phyloP scores from a whole-genome alignment of 192 early-diverging fungal species.

The Linnemannia elongata region DNA sequence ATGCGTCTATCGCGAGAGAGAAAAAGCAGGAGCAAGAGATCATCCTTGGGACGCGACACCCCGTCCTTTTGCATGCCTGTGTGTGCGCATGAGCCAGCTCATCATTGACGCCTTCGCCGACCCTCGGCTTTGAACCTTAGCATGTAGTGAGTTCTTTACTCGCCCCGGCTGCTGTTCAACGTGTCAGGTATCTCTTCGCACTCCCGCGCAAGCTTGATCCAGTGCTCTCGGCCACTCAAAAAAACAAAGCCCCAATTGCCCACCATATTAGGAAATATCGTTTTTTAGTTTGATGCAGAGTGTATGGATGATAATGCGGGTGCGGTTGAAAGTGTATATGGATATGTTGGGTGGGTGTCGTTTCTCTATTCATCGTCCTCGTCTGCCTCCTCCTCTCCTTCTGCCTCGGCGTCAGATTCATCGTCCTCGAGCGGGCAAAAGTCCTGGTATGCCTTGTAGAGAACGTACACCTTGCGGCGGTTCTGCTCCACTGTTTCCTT shows the following conservation, averaged over 20 bases:
- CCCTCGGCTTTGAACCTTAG: background rate
- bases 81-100: background rate
- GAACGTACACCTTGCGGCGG: conserved; percentile 40
- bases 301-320: conserved; percentile 9
- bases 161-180: background rate
- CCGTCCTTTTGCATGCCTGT: background rate
- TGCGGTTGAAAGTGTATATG: conserved; percentile 2
- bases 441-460: conserved; percentile 47
- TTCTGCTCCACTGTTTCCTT: conserved; percentile 47
- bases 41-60: background rate
- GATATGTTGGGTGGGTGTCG: background rate
- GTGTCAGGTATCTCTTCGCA: background rate
- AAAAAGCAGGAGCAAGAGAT: background rate
- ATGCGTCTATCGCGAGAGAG: background rate
- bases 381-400: conserved; percentile 15
- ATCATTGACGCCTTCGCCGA: background rate
- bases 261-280: background rate
- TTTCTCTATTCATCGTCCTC: conserved; percentile 13
- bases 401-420: conserved; percentile 32
- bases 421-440: conserved; percentile 50
- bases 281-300: conserved; percentile 13
- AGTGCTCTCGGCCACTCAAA: background rate
- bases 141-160: background rate
- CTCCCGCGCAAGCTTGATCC: background rate
- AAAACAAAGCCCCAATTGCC: background rate